Evolutionary conservation across 495 filamentous ascomycete genomes (phyloP).

Genomic region (Podospora australis): DNA sequence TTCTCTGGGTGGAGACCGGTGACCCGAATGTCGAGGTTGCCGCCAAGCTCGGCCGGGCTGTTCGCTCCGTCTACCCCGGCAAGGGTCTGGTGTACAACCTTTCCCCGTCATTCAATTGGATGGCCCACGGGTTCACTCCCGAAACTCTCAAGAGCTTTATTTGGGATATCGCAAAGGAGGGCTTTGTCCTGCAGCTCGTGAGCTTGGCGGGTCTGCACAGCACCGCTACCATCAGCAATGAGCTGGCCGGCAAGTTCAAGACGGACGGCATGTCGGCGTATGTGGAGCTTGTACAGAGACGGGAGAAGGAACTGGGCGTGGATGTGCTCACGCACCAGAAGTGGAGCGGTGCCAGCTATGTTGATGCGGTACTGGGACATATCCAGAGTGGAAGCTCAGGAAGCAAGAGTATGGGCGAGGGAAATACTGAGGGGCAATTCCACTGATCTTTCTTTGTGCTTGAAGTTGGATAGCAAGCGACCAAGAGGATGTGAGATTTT

Average conservation of each 20-base stretch:
- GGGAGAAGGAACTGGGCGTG: conserved; percentile 87
- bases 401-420: conserved; percentile 77
- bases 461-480: background rate
- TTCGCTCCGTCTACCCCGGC: conserved; percentile 56
- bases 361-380: conserved; percentile 86
- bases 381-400: conserved; percentile 87
- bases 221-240: conserved; percentile 78
- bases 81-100: conserved; percentile 97
- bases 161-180: conserved; percentile 91
- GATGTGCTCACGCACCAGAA: conserved; percentile 98
- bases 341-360: conserved; percentile 89
- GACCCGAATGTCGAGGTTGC: conserved; percentile 76
- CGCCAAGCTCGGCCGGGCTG: conserved; percentile 63
- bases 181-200: conserved; percentile 90
- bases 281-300: conserved; percentile 77
- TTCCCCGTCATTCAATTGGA: conserved; percentile 96
- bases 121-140: conserved; percentile 83
- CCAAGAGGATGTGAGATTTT: background rate
- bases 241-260: conserved; percentile 79
- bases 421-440: conserved; percentile 66
- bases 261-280: conserved; percentile 92
- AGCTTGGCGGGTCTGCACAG: conserved; percentile 85
- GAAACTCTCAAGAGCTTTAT: conserved; percentile 77
- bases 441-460: conserved; percentile 14
- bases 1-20: conserved; percentile 95